These are phyloP conservation scores for Hirschioporus abietinus DNA, from an alignment of 768 basidiomycete genomes.

Conservation along the genomic window DNA sequence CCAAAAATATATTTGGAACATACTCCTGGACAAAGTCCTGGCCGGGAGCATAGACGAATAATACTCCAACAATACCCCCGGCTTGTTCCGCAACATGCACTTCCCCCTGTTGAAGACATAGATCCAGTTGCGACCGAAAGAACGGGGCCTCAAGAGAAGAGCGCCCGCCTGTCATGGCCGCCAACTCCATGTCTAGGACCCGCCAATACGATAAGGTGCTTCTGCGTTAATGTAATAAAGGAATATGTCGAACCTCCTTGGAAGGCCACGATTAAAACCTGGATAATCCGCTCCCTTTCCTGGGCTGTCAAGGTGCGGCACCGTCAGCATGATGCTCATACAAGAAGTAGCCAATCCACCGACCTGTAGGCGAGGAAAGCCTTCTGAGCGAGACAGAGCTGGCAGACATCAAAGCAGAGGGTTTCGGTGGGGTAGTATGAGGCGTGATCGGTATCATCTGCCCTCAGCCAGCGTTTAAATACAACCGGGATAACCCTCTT, in stretches of 20 bases:
- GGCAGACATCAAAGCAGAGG: background rate
- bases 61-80: background rate
- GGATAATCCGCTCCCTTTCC: background rate
- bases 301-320: background rate
- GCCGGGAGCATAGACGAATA: conserved; percentile 1
- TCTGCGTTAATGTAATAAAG: background rate
- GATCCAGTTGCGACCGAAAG: background rate
- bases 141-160: conserved; percentile 1
- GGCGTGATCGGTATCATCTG: background rate
- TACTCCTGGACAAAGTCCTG: conserved; percentile 3
- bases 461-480: background rate
- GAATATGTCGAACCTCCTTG: background rate
- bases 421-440: background rate
- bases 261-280: background rate
- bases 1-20: background rate
- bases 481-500: background rate
- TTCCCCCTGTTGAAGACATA: background rate
- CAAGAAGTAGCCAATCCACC: background rate
- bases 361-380: background rate
- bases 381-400: background rate
- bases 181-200: background rate
- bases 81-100: background rate
- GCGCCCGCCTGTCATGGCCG: background rate
- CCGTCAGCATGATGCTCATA: background rate
- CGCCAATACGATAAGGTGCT: background rate